Percentiles rank a stretch among this genome's conserved stretches.
These are phyloP conservation scores for Trichophyton rubrum DNA, from an alignment of 2,329 filamentous ascomycete species.

Conservation along the genomic window DNA sequence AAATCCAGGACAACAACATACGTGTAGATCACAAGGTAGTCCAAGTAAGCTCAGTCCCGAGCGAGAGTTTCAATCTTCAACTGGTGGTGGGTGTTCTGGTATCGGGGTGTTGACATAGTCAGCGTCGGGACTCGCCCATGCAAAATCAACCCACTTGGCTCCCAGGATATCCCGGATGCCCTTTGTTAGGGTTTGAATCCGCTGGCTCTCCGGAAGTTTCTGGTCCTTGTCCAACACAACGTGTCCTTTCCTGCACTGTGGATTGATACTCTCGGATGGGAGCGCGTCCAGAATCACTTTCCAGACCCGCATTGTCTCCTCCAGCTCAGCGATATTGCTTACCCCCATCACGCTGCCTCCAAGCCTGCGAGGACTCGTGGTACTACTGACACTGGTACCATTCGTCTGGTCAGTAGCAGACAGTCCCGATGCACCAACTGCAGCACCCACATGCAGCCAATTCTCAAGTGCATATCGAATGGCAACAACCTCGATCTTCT, in stretches of 20 bases:
- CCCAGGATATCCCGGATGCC: constrained; percentile 30
- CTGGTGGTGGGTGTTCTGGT: constrained; percentile 8
- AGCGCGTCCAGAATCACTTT: constrained; percentile 33
- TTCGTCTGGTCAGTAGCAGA: constrained; percentile 26
- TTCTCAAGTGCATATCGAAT: constrained; percentile 67
- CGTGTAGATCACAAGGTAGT: not conserved
- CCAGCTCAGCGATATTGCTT: constrained; percentile 45
- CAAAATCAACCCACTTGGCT: constrained; percentile 33
- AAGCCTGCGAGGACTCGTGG: constrained; percentile 33
- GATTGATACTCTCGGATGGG: not conserved
- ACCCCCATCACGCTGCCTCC: constrained; percentile 55
- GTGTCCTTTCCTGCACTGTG: not conserved
- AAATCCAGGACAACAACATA: not conserved
- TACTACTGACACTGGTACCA: constrained; percentile 29
- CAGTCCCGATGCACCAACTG: constrained; percentile 38
- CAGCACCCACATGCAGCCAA: constrained; percentile 41
- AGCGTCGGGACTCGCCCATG: constrained; percentile 32
- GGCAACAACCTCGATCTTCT: constrained; percentile 69
- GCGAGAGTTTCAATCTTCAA: not conserved
- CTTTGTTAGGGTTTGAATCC: constrained; percentile 18
- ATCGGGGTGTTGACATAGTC: constrained; percentile 29
- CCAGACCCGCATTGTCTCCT: constrained; percentile 51
- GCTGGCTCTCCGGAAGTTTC: not conserved
- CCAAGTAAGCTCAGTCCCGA: not conserved
- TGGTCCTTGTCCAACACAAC: not conserved